phyloP scores from a whole-genome alignment of 2,329 filamentous ascomycete species.

The Chaetomium sp. region DNA sequence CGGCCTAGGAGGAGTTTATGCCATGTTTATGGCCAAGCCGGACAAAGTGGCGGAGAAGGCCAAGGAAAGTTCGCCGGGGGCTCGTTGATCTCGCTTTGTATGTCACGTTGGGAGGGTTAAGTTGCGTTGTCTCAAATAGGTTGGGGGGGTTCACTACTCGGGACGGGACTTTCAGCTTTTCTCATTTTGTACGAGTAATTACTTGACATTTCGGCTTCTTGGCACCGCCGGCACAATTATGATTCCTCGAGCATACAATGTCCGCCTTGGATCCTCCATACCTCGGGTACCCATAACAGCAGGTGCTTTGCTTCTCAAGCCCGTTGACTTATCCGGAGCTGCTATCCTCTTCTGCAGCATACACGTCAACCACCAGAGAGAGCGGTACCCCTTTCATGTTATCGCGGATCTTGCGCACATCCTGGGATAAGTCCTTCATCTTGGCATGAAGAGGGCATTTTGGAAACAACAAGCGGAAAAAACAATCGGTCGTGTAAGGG shows the following conservation, averaged over 20 bases:
- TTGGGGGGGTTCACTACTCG: too few relatives aligned
- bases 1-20: conserved; percentile 18
- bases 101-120: neutral
- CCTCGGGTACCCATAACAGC: too few relatives aligned
- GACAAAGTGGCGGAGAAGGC: conserved; percentile 12
- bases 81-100: conserved; percentile 1
- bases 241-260: too few relatives aligned
- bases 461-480: too few relatives aligned
- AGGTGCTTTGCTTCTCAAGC: too few relatives aligned
- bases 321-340: neutral
- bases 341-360: neutral
- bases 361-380: neutral
- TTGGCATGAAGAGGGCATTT: neutral
- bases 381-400: neutral
- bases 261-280: too few relatives aligned
- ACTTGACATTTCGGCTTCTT: too few relatives aligned
- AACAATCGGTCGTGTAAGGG: too few relatives aligned
- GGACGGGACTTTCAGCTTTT: too few relatives aligned
- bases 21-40: conserved; percentile 12
- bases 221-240: too few relatives aligned
- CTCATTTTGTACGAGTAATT: too few relatives aligned
- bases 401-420: neutral
- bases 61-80: neutral
- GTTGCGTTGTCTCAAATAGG: too few relatives aligned
- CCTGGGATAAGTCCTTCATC: neutral